These are phyloP conservation scores for Leccinum variicolor DNA, from an alignment of 768 basidiomycete genomes.

Conservation along the genomic window DNA sequence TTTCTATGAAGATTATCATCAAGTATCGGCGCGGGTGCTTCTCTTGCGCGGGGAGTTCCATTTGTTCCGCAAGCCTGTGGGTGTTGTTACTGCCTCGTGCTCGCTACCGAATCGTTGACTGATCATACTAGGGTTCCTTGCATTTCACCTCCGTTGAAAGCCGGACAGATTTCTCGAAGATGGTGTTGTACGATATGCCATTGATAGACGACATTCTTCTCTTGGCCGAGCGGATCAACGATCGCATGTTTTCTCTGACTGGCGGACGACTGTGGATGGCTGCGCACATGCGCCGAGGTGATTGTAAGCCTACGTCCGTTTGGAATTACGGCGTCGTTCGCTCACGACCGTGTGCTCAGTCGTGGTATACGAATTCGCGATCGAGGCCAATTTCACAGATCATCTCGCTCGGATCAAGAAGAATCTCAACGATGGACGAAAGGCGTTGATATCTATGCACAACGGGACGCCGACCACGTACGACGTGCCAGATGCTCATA, in stretches of 20 bases:
- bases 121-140: conserved; percentile 27
- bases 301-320: conserved; percentile 30
- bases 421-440: conserved; percentile 19
- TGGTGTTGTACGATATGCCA: conserved; percentile 31
- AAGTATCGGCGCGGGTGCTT: conserved; percentile 35
- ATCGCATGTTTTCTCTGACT: conserved; percentile 30
- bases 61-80: conserved; percentile 36
- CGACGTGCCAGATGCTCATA: conserved; percentile 18
- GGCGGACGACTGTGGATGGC: conserved; percentile 40
- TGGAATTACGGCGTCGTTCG: neutral
- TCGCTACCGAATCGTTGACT: neutral
- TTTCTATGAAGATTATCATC: conserved; percentile 36
- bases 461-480: conserved; percentile 14
- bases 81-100: neutral
- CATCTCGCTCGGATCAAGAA: conserved; percentile 35
- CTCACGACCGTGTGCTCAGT: conserved; percentile 16
- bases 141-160: conserved; percentile 32
- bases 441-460: conserved; percentile 19
- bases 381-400: conserved; percentile 29
- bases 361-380: conserved; percentile 30
- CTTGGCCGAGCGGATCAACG: conserved; percentile 29
- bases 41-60: conserved; percentile 40
- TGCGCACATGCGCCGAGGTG: conserved; percentile 44
- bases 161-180: conserved; percentile 25
- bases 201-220: conserved; percentile 23